Evolutionary conservation across 148 eudicot species (phyloP), one percentile per base, ranked within the genome.

Genomic region (Silene latifolia): DNA sequence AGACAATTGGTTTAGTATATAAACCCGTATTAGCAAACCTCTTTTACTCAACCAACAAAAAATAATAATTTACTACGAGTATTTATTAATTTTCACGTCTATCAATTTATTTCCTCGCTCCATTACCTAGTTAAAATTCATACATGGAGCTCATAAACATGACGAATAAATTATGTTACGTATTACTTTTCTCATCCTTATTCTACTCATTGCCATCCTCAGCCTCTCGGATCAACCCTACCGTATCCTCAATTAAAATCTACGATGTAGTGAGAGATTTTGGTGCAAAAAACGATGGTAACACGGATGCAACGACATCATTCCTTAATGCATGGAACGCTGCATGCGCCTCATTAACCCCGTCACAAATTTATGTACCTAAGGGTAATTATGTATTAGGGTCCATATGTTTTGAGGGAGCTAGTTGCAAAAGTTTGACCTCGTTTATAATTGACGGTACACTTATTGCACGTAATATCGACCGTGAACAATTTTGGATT

Each of bases 371-470:
- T 9, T 73, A 69, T 44, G 78, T 80, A 21, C 85, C 85, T 0
- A 60, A 12, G 1, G 83, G 80, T 11, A 10, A 12, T 7, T 79
- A 83, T 42, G 14, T 73, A 27, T 11, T 83, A 15, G 48, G 57
- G 11, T 71, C 71, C 2, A 27, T 84, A 24, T 62, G 0, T 1
- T 85, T 88, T 51, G 57, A 63, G 18, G 89, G 91, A 2, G 19
- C 2, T 17, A 84, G 88, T 74, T 75, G 60, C 51, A 24, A 62
- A 0, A 74, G 56, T 2, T 51, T 4, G 3, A 53, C 74, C 21
- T 59, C 74, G 32, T 25, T 86, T 15, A 27, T 63, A 3, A 82
- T 88, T 17, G 82, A 85, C 24, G 89, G 88, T 9, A 77, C 79
- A 8, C 67, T 88, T 1, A 74, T 86, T 61, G 82, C 78, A 27